A percentile compares a stretch with the other conserved stretches of the same genome.
phyloP scores from a whole-genome alignment of 1,284 basidiomycete genomes.

The Thecaphora thlaspeos region DNA sequence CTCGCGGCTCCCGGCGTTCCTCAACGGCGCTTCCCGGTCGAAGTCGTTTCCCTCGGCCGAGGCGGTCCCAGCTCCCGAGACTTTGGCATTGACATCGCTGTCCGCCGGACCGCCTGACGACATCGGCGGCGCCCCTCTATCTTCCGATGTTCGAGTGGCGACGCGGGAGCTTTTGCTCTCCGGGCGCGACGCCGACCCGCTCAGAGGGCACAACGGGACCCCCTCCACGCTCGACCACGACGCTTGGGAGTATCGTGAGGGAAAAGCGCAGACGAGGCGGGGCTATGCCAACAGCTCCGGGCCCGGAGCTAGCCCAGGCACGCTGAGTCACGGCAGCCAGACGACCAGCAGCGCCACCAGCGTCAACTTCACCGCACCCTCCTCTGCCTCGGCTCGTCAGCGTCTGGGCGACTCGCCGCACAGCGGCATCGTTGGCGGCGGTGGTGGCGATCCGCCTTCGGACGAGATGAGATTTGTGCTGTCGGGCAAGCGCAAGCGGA shows the following conservation, averaged over 20 bases:
- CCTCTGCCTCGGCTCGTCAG: conserved; percentile 8
- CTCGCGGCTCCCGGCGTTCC: conserved; percentile 12
- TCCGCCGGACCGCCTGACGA: too few relatives aligned
- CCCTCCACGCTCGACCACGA: conserved; percentile 37
- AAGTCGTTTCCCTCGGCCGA: conserved; percentile 31
- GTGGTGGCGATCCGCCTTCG: conserved; percentile 29
- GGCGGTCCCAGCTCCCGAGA: conserved; percentile 7
- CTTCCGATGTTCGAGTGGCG: too few relatives aligned
- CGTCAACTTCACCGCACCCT: conserved; percentile 2
- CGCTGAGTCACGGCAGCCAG: conserved; percentile 18
- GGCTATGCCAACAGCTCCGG: conserved; percentile 10
- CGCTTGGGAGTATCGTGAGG: conserved; percentile 44
- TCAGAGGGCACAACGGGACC: too few relatives aligned
- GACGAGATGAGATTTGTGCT: conserved; percentile 30
- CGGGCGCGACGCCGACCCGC: too few relatives aligned
- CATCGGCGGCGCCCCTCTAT: too few relatives aligned
- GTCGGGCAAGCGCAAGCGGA: conserved; percentile 34
- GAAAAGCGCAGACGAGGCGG: conserved; percentile 33
- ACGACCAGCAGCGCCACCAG: conserved; percentile 29
- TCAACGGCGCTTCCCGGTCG: conserved; percentile 24
- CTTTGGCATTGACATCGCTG: conserved; percentile 9
- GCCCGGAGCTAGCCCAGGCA: conserved; percentile 27
- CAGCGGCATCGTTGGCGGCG: conserved; percentile 3
- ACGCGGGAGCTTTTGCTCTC: too few relatives aligned
- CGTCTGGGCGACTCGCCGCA: conserved; percentile 17